Conservation (phyloP, 345 rosid species). For the Psidium guajava region DNA sequence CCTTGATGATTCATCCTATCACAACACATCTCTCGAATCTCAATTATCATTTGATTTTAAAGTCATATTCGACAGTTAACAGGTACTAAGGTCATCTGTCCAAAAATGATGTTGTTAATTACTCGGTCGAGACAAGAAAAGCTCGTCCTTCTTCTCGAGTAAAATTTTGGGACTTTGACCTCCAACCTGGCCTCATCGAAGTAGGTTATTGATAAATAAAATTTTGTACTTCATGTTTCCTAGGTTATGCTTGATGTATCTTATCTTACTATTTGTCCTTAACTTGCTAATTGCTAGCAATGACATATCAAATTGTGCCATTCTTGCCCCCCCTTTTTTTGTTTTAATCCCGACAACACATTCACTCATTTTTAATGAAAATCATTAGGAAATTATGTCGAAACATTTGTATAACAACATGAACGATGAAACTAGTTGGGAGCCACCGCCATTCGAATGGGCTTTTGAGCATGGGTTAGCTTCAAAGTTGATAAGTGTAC, state of each 20-base stretch:
- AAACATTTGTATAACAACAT: not conserved
- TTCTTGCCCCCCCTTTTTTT: too few relatives aligned
- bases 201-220: not conserved
- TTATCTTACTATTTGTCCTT: not conserved
- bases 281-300: not conserved
- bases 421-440: not conserved
- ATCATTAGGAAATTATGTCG: too few relatives aligned
- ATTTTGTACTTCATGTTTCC: not conserved
- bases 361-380: not conserved
- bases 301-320: too few relatives aligned
- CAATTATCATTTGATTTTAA: not conserved
- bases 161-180: too few relatives aligned
- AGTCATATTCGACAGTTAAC: not conserved
- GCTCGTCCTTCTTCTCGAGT: too few relatives aligned
- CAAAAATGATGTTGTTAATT: not conserved
- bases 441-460: not conserved
- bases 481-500: too few relatives aligned
- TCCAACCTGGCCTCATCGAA: not conserved
- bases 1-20: not conserved
- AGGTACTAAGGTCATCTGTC: fast-evolving
- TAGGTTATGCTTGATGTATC: not conserved
- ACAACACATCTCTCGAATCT: not conserved
- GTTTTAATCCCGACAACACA: too few relatives aligned
- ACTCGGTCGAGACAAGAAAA: not conserved
- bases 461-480: not conserved